Conservation (phyloP, 148 eudicot genomes). For the Tetragonia tetragonoides region DNA sequence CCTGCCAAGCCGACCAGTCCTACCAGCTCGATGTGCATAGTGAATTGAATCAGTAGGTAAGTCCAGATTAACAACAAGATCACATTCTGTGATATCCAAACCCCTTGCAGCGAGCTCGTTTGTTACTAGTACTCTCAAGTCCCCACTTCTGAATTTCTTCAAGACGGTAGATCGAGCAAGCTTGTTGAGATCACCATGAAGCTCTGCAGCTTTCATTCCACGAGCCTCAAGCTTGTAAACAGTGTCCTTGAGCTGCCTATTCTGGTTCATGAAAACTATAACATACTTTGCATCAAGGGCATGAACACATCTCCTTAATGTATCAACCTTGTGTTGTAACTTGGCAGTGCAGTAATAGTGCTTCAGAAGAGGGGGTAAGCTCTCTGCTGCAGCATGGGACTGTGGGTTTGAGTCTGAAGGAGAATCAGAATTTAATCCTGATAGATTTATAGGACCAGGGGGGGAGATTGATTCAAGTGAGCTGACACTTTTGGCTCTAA, state of each 20-base stretch:
- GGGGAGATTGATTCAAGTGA: slow-evolving; percentile 53
- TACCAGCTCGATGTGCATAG: slow-evolving; percentile 94
- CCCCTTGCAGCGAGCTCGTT: slow-evolving; percentile 96
- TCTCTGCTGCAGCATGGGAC: slow-evolving; percentile 45
- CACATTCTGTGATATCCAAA: slow-evolving; percentile 86
- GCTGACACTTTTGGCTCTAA: slow-evolving; percentile 65
- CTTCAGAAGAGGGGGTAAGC: slow-evolving; percentile 73
- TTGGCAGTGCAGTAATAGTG: slow-evolving; percentile 71
- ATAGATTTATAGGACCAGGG: slow-evolving; percentile 36
- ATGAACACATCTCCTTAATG: slow-evolving; percentile 74
- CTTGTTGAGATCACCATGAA: slow-evolving; percentile 88
- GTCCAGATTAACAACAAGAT: slow-evolving; percentile 86
- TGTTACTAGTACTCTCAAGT: slow-evolving; percentile 71
- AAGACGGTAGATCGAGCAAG: slow-evolving; percentile 70
- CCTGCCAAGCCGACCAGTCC: slow-evolving; percentile 93
- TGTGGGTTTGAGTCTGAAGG: slow-evolving; percentile 34
- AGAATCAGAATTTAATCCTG: slow-evolving; percentile 29
- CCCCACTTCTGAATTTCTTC: slow-evolving; percentile 81
- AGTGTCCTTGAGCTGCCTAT: slow-evolving; percentile 76
- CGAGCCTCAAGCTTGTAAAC: slow-evolving; percentile 88
- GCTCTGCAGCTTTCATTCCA: slow-evolving; percentile 74
- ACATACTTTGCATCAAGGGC: slow-evolving; percentile 79
- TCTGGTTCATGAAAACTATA: slow-evolving; percentile 88
- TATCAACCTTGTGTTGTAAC: slow-evolving; percentile 83
- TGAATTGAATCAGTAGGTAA: slow-evolving; percentile 85